Evolutionary conservation across 768 basidiomycete genomes (phyloP).

Genomic region (Suillus spraguei): DNA sequence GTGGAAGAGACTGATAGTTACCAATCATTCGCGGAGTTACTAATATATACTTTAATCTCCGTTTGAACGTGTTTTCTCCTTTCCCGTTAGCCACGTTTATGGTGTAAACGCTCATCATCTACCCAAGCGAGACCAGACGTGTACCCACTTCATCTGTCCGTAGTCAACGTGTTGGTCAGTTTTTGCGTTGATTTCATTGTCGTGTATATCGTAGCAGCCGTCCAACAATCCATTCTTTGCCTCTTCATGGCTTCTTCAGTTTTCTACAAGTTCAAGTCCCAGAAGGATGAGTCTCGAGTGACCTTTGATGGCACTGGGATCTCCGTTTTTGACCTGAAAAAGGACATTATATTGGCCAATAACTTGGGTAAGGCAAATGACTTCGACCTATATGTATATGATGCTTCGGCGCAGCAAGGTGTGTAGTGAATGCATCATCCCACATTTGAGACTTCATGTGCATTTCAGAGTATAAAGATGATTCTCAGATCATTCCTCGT

Average conservation of each 20-base stretch:
- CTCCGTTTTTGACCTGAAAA: constrained; percentile 98
- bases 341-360: constrained; percentile 96
- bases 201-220: constrained; percentile 20
- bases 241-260: constrained; percentile 84
- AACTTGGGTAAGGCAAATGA: constrained; percentile 96
- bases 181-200: constrained; percentile 19
- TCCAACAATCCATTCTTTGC: constrained; percentile 18
- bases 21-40: constrained; percentile 14
- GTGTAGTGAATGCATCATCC: constrained; percentile 16
- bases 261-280: constrained; percentile 97
- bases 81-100: constrained; percentile 15
- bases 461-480: constrained; percentile 83
- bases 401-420: constrained; percentile 91
- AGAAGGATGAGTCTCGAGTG: constrained; percentile 92
- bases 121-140: constrained; percentile 13
- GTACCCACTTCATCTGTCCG: constrained; percentile 15
- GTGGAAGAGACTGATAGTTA: no score
- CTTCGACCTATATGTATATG: constrained; percentile 90
- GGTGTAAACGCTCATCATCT: constrained; percentile 6
- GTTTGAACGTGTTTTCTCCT: constrained; percentile 15
- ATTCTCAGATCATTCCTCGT: constrained; percentile 87
- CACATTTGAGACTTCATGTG: constrained; percentile 8
- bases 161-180: constrained; percentile 26
- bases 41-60: constrained; percentile 23
- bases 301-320: constrained; percentile 99